Percentiles rank a stretch among this genome's conserved stretches.
Evolutionary conservation across 768 basidiomycete species (phyloP).

Genomic region (Mycena floridula): DNA sequence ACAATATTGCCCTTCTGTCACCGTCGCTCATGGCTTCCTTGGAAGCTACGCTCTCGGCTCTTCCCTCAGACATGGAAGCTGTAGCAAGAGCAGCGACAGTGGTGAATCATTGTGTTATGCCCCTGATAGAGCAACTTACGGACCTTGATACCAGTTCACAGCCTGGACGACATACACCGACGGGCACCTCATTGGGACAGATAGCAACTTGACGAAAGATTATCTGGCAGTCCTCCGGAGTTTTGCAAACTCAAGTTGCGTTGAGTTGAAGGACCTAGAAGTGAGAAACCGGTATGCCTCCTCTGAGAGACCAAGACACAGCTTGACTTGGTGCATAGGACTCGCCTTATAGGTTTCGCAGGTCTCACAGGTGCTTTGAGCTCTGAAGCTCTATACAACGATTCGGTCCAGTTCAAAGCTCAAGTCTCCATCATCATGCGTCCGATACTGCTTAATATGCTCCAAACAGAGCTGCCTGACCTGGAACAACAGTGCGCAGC

Average conservation of each 20-base stretch:
- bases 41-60: slow-evolving; percentile 44
- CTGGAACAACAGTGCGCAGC: slow-evolving; percentile 65
- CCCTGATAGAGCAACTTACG: slow-evolving; percentile 1
- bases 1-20: slow-evolving; percentile 73
- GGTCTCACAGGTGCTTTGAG: slow-evolving; percentile 75
- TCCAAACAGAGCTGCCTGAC: slow-evolving; percentile 50
- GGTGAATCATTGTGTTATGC: slow-evolving; percentile 44
- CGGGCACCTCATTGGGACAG: slow-evolving; percentile 75
- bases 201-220: slow-evolving; percentile 58
- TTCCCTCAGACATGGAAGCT: slow-evolving; percentile 68
- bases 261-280: slow-evolving; percentile 56
- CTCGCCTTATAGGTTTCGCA: slow-evolving; percentile 80
- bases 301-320: neutral
- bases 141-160: slow-evolving; percentile 82
- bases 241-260: slow-evolving; percentile 59
- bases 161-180: slow-evolving; percentile 92
- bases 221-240: slow-evolving; percentile 63
- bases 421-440: slow-evolving; percentile 69
- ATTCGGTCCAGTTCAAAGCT: slow-evolving; percentile 60
- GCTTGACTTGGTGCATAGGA: slow-evolving; percentile 35
- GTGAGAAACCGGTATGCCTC: slow-evolving; percentile 58
- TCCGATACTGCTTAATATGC: slow-evolving; percentile 63
- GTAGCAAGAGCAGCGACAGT: slow-evolving; percentile 73
- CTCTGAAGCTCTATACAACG: slow-evolving; percentile 79
- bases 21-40: slow-evolving; percentile 63